A percentile compares a stretch with the other conserved stretches of the same genome.
These are phyloP conservation scores for Chlorella sp. DNA, from an alignment of 139 green algal genomes.

Conservation along the genomic window DNA sequence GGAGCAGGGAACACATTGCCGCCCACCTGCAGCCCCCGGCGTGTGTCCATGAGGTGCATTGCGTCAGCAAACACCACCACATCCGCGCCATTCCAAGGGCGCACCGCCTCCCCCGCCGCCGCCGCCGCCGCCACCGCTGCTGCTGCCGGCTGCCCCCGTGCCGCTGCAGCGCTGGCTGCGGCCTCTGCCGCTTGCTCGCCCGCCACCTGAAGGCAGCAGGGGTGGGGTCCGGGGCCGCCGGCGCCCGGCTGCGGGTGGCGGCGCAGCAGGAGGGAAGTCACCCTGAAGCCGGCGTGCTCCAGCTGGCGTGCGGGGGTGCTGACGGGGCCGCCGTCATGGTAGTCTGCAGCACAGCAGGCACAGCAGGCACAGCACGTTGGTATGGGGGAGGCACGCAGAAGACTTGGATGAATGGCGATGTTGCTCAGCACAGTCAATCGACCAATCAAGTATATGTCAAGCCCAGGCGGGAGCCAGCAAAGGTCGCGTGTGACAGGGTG, in stretches of 20 bases:
- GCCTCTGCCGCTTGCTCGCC: too few species aligned
- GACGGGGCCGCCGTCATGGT: neutral
- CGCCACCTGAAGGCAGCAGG: conserved; percentile 9
- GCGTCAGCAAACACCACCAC: neutral
- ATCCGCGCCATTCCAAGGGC: neutral
- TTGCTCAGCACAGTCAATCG: neutral
- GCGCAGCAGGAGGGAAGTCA: neutral
- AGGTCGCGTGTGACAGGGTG: too few species aligned
- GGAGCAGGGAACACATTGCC: neutral
- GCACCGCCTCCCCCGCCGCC: neutral
- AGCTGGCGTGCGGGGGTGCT: neutral
- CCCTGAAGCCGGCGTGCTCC: neutral
- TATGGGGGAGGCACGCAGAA: neutral
- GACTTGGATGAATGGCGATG: too few species aligned
- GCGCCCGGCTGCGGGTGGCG: neutral
- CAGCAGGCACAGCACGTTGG: neutral
- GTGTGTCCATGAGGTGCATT: conserved; percentile 10
- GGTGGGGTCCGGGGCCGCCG: neutral
- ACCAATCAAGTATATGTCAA: too few species aligned
- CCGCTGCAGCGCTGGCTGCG: too few species aligned
- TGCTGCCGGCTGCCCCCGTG: neutral
- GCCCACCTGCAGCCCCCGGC: conserved; percentile 19
- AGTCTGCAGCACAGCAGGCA: neutral
- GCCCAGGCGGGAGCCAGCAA: too few species aligned
- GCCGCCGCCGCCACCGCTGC: neutral